Evolutionary conservation across 805 yeast genomes (phyloP), one percentile per base, ranked within the genome.

Genomic region (Komagataella populi): DNA sequence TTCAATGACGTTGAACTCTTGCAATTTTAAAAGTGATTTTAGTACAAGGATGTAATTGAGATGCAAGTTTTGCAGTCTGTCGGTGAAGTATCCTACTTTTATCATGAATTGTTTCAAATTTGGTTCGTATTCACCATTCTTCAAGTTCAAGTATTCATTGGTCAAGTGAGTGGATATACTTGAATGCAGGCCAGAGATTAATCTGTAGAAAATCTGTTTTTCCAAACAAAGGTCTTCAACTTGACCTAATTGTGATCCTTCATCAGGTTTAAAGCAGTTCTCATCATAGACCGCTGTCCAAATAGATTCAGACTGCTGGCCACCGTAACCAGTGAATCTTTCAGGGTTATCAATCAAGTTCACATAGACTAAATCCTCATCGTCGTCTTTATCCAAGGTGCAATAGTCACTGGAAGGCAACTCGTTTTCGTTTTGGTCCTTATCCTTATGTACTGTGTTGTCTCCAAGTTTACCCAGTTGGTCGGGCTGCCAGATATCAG

Each of bases 311-410:
- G 96, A 87, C 60, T 93, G 96, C 49, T 83, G 80, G 30, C 99
- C 99, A 36, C 89, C 85, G 62, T 93, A 93, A 0, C 99, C 99
- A 0, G 99, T 95, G 69, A 87, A 93, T 60, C 98, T 74, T 66
- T 93, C 99, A 0, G 96, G 96, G 62, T 95, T 95, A 51, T 85
- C 87, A 18, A 83, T 72, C 52, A 93, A 74, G 60, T 90, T 88
- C 24, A 93, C 96, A 59, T 84, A 83, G 1, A 88, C 96, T 51
- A 89, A 81, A 54, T 81, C 76, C 58, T 80, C 79, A 57, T 76
- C 78, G 48, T 76, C 74, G 48, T 72, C 74, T 14, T 22, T 14
- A 59, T 81, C 87, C 44, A 82, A 67, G 61, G 82, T 86, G 61
- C 87, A 81, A 68, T 84, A 86, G 59, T 83, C 87, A 52, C 55